Percentiles rank a stretch among this genome's conserved stretches.
These are phyloP conservation scores for Hyaloperonospora brassicae DNA, from an alignment of 352 stramenopile genomes.

Conservation along the genomic window DNA sequence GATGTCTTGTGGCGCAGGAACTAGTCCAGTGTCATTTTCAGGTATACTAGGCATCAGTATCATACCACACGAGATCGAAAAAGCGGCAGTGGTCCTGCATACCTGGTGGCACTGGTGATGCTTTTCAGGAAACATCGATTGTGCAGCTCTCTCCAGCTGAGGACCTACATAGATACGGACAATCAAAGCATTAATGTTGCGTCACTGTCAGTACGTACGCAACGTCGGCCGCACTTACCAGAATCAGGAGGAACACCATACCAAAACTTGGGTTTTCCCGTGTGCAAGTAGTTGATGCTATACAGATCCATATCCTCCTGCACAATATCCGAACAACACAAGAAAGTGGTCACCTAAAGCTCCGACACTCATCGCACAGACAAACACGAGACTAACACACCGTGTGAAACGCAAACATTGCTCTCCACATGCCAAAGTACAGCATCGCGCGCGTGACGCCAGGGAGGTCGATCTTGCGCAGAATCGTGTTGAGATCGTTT, in stretches of 20 bases:
- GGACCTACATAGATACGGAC: conserved; percentile 17
- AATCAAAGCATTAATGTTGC: conserved; percentile 5
- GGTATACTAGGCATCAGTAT: neutral
- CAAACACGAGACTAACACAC: conserved; percentile 16
- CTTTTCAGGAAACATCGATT: conserved; percentile 85
- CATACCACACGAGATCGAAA: neutral
- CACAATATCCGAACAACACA: neutral
- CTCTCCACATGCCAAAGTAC: conserved; percentile 91
- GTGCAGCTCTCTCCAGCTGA: conserved; percentile 77
- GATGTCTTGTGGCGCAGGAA: conserved; percentile 92
- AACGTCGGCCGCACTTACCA: conserved; percentile 23
- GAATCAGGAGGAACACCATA: conserved; percentile 80
- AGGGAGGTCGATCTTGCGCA: conserved; percentile 69
- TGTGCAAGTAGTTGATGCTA: conserved; percentile 92
- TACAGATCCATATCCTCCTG: conserved; percentile 92
- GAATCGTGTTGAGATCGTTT: conserved; percentile 81
- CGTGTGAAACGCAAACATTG: conserved; percentile 91
- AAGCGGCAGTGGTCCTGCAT: neutral
- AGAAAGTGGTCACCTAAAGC: too few relatives aligned
- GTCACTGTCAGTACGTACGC: neutral
- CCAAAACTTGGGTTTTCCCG: conserved; percentile 90
- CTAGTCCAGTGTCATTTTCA: conserved; percentile 20
- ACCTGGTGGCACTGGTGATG: conserved; percentile 71
- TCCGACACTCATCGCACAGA: neutral
- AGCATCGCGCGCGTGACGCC: conserved; percentile 89